Evolutionary conservation across 2,329 filamentous ascomycete species (phyloP).

Genomic region (Talaromyces sp.): DNA sequence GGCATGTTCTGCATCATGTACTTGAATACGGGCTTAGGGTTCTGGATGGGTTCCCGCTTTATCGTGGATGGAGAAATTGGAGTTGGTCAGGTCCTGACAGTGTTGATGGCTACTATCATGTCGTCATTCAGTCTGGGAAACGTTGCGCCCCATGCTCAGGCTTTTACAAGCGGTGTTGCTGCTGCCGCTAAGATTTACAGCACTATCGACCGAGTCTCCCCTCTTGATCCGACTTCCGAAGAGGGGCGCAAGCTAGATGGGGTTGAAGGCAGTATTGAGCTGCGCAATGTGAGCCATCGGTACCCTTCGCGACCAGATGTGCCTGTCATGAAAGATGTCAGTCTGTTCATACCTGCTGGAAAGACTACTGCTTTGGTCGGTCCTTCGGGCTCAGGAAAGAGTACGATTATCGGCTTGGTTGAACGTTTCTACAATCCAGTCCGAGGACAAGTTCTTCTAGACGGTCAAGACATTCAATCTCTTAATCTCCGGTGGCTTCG

Average conservation of each 20-base stretch:
- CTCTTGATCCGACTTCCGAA: slow-evolving; percentile 71
- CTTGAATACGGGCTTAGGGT: slow-evolving; percentile 80
- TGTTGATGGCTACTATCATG: slow-evolving; percentile 87
- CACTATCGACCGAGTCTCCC: slow-evolving; percentile 85
- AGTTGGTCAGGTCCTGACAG: slow-evolving; percentile 69
- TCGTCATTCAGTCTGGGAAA: slow-evolving; percentile 89
- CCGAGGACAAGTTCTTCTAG: slow-evolving; percentile 71
- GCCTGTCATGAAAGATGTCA: slow-evolving; percentile 80
- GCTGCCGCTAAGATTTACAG: slow-evolving; percentile 89
- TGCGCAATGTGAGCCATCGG: slow-evolving; percentile 83
- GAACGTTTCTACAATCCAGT: slow-evolving; percentile 94
- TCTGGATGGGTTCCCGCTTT: slow-evolving; percentile 81
- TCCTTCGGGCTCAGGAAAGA: slow-evolving; percentile 91
- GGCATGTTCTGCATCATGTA: slow-evolving; percentile 81
- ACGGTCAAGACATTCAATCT: slow-evolving; percentile 74
- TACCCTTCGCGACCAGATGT: slow-evolving; percentile 93
- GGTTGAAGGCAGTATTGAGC: slow-evolving; percentile 73
- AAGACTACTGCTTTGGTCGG: slow-evolving; percentile 93
- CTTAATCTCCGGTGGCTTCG: slow-evolving; percentile 89
- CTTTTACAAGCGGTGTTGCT: slow-evolving; percentile 77
- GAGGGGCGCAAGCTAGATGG: slow-evolving; percentile 69
- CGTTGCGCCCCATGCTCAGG: slow-evolving; percentile 78
- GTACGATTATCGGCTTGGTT: slow-evolving; percentile 86
- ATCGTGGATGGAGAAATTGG: slow-evolving; percentile 57
- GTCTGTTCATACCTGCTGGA: slow-evolving; percentile 74